Evolutionary conservation across 1,139 yeast genomes (phyloP).

Genomic region (Geotrichum histeridarum): DNA sequence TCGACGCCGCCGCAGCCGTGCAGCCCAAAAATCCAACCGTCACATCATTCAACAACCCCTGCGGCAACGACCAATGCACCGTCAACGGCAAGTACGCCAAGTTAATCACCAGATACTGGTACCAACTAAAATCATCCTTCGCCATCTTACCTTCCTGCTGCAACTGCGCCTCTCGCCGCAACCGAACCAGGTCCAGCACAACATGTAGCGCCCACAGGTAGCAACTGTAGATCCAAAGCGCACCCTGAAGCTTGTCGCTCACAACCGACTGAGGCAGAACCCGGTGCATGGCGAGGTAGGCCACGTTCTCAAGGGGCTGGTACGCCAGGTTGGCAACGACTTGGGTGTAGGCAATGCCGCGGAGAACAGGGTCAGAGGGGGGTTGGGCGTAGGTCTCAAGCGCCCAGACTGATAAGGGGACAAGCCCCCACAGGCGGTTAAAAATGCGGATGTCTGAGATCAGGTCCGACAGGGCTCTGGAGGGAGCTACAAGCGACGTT

Average conservation of each 20-base stretch:
- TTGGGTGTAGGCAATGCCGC: slow-evolving; percentile 35
- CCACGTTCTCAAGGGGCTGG: slow-evolving; percentile 42
- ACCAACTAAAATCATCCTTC: slow-evolving; percentile 11
- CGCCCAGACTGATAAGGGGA: slow-evolving; percentile 39
- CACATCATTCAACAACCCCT: slow-evolving; percentile 35
- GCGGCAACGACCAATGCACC: slow-evolving; percentile 42
- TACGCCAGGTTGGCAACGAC: slow-evolving; percentile 37
- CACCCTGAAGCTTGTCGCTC: slow-evolving; percentile 27
- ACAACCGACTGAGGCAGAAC: slow-evolving; percentile 32
- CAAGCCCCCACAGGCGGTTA: slow-evolving; percentile 38
- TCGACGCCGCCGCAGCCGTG: slow-evolving; percentile 32
- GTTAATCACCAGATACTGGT: slow-evolving; percentile 33
- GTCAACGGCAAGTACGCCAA: slow-evolving; percentile 42
- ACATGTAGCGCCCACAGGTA: slow-evolving; percentile 43
- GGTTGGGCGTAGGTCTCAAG: slow-evolving; percentile 27
- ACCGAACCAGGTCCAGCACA: slow-evolving; percentile 35
- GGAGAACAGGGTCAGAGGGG: slow-evolving; percentile 29
- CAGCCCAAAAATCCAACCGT: slow-evolving; percentile 41
- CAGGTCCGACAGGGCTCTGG: slow-evolving; percentile 31
- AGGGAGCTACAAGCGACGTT: slow-evolving; percentile 23
- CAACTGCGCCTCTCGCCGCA: slow-evolving; percentile 21
- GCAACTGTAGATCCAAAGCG: slow-evolving; percentile 40
- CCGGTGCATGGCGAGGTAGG: slow-evolving; percentile 39
- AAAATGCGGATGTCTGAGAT: slow-evolving; percentile 41
- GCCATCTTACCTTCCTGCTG: slow-evolving; percentile 16